Conservation (phyloP, 2,329 filamentous ascomycete genomes). For the Fusarium cyanostomum region DNA sequence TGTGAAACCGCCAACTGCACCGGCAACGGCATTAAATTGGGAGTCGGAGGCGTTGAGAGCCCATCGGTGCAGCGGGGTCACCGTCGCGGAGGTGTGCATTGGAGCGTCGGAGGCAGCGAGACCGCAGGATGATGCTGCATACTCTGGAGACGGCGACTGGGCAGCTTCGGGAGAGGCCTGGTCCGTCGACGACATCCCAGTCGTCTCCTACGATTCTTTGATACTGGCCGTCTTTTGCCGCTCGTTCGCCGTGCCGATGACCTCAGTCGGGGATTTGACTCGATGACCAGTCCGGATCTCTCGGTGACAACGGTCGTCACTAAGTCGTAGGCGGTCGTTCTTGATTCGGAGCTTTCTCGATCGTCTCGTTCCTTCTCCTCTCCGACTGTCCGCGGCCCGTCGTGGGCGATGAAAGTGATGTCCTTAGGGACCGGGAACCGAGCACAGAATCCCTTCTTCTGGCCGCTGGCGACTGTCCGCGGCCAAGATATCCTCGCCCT, state of each 20-base stretch:
- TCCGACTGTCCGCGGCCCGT: constrained; percentile 15
- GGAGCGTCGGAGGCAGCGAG: constrained; percentile 46
- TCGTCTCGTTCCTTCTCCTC: constrained; percentile 7
- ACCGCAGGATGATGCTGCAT: constrained; percentile 51
- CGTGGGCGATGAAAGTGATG: constrained; percentile 14
- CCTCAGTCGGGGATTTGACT: background rate
- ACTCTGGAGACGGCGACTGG: constrained; percentile 47
- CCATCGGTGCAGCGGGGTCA: constrained; percentile 65
- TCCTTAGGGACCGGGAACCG: constrained; percentile 18
- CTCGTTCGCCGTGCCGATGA: constrained; percentile 15
- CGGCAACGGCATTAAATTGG: constrained; percentile 84
- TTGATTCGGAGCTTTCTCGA: background rate
- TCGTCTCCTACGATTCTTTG: constrained; percentile 20
- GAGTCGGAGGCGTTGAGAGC: constrained; percentile 65
- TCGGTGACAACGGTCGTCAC: constrained; percentile 4
- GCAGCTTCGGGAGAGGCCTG: constrained; percentile 50
- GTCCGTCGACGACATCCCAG: constrained; percentile 62
- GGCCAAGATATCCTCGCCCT: constrained; percentile 8
- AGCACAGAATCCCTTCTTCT: constrained; percentile 1
- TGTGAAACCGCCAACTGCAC: constrained; percentile 88
- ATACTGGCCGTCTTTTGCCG: constrained; percentile 11
- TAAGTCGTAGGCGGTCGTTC: constrained; percentile 2
- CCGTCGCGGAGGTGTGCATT: constrained; percentile 45
- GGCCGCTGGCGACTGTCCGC: constrained; percentile 6
- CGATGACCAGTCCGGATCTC: constrained; percentile 1